Percentiles rank a stretch among this genome's conserved stretches.
These are phyloP conservation scores for Boechera stricta DNA, from an alignment of 345 rosid genomes.

Conservation along the genomic window DNA sequence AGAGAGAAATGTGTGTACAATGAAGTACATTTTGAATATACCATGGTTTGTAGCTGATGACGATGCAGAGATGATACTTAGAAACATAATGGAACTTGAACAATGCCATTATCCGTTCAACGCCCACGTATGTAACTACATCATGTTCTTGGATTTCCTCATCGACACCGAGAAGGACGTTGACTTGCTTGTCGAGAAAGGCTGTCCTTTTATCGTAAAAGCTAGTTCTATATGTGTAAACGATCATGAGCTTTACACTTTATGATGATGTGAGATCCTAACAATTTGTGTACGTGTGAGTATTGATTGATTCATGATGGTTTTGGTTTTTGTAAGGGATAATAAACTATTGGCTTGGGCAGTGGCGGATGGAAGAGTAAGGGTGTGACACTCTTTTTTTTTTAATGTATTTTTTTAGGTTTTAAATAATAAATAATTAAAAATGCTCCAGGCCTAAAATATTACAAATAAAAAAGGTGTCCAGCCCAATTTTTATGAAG, in stretches of 20 bases:
- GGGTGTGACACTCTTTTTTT: too few relatives aligned
- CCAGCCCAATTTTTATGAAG: too few relatives aligned
- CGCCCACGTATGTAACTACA: background rate
- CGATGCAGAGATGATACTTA: background rate
- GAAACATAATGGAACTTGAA: slow-evolving; percentile 19
- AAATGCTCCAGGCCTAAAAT: too few relatives aligned
- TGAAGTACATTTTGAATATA: background rate
- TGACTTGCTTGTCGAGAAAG: slow-evolving; percentile 30
- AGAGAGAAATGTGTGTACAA: slow-evolving; percentile 21
- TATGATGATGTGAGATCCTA: background rate
- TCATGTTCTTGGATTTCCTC: slow-evolving; percentile 31
- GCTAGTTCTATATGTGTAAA: background rate
- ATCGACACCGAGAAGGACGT: slow-evolving; percentile 22
- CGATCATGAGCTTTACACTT: background rate
- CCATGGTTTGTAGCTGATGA: background rate
- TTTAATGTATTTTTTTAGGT: too few relatives aligned
- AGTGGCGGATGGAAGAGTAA: background rate
- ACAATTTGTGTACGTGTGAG: background rate
- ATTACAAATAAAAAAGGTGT: too few relatives aligned
- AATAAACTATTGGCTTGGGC: slow-evolving; percentile 21
- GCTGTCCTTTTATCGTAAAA: background rate
- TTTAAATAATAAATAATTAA: too few relatives aligned
- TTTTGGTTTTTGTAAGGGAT: background rate
- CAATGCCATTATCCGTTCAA: background rate
- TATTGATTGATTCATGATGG: background rate